Evolutionary conservation across 1,284 basidiomycete species (phyloP), one percentile per base, ranked within the genome.

Genomic region (Ceratobasidium sp.): DNA sequence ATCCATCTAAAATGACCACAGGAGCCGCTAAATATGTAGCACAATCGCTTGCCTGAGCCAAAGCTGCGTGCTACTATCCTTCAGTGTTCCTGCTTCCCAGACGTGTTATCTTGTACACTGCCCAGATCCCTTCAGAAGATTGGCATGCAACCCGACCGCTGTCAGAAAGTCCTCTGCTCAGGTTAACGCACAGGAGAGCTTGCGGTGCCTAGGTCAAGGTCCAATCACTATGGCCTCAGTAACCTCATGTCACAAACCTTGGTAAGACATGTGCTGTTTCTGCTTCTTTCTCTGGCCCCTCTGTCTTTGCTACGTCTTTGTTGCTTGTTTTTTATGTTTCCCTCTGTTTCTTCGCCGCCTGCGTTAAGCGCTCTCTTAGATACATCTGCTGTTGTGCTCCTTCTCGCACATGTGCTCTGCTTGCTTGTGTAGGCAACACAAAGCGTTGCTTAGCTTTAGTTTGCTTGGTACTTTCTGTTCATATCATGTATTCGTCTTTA

Each of bases 211-310:
- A 26, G 54, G 54, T 26, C 28, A 13, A 20, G n/a, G 47, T 20
- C 13, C 47, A 20, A n/a, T 49, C n/a, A 20, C 47, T 49, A 7
- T 67, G 65, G 65, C 31, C 65, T n/a, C 65, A 67, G 33, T 20
- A 6, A 17, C 3, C 20, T 31, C 11, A 67, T 31, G 23, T 53
- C 49, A 47, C 53, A 31, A 53, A 53, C 20, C 35, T 47, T 8
- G 65, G 53, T 53, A 47, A 67, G 47, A n/a, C 65, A 13, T 2
- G 45, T n/a, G n/a, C n/a, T n/a, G n/a, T n/a, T n/a, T n/a, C n/a
- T n/a, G n/a, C n/a, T n/a, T n/a, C n/a, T n/a, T n/a, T n/a, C n/a
- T n/a, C n/a, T n/a, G n/a, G n/a, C n/a, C n/a, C n/a, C n/a, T n/a
- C n/a, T n/a, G n/a, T n/a, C n/a, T n/a, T n/a, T n/a, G n/a, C n/a